These are phyloP conservation scores for Trichoderma cornu-damae DNA, from an alignment of 2,329 filamentous ascomycete genomes.

Conservation along the genomic window DNA sequence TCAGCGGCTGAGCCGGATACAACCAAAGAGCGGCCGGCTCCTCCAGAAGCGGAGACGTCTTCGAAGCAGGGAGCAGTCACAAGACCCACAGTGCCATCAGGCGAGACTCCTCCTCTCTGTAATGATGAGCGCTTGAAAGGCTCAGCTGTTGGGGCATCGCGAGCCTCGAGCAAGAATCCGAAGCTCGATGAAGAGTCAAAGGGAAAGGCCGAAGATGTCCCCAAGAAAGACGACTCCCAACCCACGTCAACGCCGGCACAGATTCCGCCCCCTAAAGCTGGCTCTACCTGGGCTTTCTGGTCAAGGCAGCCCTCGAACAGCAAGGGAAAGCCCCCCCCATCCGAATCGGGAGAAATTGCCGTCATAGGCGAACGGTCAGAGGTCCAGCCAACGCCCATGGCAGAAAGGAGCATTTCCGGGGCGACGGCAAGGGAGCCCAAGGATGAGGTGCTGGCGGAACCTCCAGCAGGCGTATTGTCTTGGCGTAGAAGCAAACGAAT, in stretches of 20 bases:
- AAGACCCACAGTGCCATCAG: background rate
- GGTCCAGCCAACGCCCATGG: constrained; percentile 47
- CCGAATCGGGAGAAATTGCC: constrained; percentile 50
- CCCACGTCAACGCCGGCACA: constrained; percentile 27
- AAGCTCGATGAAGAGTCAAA: constrained; percentile 18
- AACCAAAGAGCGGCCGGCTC: background rate
- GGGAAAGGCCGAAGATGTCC: constrained; percentile 38
- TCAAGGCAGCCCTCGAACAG: constrained; percentile 51
- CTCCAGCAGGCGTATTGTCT: constrained; percentile 25
- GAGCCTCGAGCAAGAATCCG: background rate
- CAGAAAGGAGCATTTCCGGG: constrained; percentile 40
- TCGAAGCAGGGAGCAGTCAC: background rate
- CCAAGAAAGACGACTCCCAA: constrained; percentile 39
- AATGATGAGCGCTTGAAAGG: constrained; percentile 8
- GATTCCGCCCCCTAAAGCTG: constrained; percentile 42
- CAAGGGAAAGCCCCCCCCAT: constrained; percentile 29
- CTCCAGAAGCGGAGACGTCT: background rate
- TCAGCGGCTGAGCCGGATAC: background rate
- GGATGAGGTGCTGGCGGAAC: constrained; percentile 31
- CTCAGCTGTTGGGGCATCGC: background rate
- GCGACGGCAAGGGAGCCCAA: constrained; percentile 32
- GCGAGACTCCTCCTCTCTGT: background rate
- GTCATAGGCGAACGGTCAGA: constrained; percentile 54
- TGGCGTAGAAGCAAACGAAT: constrained; percentile 43
- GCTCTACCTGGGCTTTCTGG: constrained; percentile 79